Evolutionary conservation across 371 early-diverging fungal genomes (phyloP).

Genomic region (Actinomucor elegans): DNA sequence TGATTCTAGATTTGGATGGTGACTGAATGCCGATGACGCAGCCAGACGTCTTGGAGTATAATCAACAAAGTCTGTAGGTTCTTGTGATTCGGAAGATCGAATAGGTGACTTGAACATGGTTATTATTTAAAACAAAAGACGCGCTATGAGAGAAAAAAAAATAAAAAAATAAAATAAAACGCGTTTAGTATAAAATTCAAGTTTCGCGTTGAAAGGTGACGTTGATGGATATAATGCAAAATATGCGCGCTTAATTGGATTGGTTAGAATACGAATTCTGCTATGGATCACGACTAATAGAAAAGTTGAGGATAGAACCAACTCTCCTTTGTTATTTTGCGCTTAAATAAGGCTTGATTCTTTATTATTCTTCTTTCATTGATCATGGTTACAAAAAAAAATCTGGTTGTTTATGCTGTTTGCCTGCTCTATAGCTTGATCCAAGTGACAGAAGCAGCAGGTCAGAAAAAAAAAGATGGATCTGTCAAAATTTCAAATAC

Average conservation of each 20-base stretch:
- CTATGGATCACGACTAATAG: no score
- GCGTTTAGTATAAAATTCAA: no score
- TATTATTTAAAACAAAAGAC: no score
- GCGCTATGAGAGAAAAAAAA: not conserved
- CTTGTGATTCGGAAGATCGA: not conserved
- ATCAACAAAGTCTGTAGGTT: slow-evolving; percentile 31
- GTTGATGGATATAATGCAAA: no score
- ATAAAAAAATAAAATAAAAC: no score
- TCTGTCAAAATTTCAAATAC: not conserved
- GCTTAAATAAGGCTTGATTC: not conserved
- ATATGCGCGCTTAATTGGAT: no score
- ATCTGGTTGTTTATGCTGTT: no score
- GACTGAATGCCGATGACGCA: not conserved
- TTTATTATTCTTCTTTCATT: not conserved
- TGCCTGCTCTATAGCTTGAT: not conserved
- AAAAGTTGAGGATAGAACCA: not conserved
- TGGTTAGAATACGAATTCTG: no score
- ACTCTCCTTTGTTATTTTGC: not conserved
- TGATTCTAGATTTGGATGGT: not conserved
- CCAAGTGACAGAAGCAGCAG: not conserved
- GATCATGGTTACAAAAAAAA: not conserved
- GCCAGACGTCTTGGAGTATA: slow-evolving; percentile 39
- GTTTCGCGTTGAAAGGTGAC: no score
- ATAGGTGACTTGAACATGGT: slow-evolving; percentile 2
- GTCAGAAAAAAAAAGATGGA: not conserved